Evolutionary conservation across 192 early-diverging fungal species (phyloP), one percentile per base, ranked within the genome.

Genomic region (Backusella tuberculispora): DNA sequence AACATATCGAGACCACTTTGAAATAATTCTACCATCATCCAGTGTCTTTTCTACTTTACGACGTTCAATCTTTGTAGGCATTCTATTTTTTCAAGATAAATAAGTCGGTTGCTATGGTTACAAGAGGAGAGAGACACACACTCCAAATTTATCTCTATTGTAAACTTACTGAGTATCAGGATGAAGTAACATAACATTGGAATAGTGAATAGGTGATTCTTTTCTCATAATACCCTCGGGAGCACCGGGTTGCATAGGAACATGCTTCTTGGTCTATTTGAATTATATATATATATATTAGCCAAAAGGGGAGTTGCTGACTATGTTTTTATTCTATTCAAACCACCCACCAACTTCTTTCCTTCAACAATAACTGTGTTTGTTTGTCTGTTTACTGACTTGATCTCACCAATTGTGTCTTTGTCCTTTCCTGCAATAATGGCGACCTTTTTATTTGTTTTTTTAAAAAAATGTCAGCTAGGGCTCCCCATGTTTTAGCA

Each of bases 151-250:
- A 15, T 50, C 26, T 60, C 21, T 19, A 21, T 24, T 53, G 9
- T 53, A 69, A 60, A 72, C 78, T 63, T 80, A 85, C 84, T 80
- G 71, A 13, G 82, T 81, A 53, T 83, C 78, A 40, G 84, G 84
- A 63, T 85, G 75, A 41, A 83, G 56, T 19, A 83, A 78, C 78
- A 81, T 78, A 42, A 85, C 80, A 74, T 85, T 85, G 17, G 84
- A 83, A 46, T 83, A 46, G 73, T 85, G 84, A 70, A 85, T 85
- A 45, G 84, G 74, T 73, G 69, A 70, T 50, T 81, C 70, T 69
- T 74, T 75, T 72, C 78, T 50, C 67, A 79, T 71, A 29, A 76
- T 79, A 56, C 81, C 81, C 34, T 83, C 77, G 48, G 81, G 81
- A 12, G 77, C 81, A 21, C 64, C 69, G 9, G 74, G 77, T 47